Evolutionary conservation across 192 early-diverging fungal species (phyloP).

Genomic region (Podila minutissima): DNA sequence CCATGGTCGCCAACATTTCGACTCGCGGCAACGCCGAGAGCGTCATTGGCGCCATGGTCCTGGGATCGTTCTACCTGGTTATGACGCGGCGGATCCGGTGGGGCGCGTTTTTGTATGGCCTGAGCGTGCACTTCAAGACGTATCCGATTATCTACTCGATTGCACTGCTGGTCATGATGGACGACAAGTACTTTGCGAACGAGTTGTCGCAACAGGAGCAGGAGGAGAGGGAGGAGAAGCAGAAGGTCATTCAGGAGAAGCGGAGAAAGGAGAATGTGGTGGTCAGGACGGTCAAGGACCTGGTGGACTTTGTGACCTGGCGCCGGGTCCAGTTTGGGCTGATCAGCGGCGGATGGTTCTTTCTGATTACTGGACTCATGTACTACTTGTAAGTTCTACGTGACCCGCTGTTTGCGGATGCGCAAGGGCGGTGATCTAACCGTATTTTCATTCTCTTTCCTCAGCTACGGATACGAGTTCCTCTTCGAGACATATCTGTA

Average conservation of each 20-base stretch:
- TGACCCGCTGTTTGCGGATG: background rate
- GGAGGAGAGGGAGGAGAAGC: slow-evolving; percentile 24
- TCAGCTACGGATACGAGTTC: slow-evolving; percentile 85
- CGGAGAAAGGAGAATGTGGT: slow-evolving; percentile 9
- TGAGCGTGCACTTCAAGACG: slow-evolving; percentile 96
- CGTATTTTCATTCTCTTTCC: background rate
- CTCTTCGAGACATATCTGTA: slow-evolving; percentile 93
- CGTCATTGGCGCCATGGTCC: slow-evolving; percentile 79
- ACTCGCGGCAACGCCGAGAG: slow-evolving; percentile 95
- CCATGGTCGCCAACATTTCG: slow-evolving; percentile 96
- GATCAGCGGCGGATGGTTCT: slow-evolving; percentile 70
- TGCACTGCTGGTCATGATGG: slow-evolving; percentile 79
- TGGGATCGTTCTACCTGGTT: slow-evolving; percentile 80
- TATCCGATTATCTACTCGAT: slow-evolving; percentile 97
- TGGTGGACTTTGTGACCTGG: slow-evolving; percentile 57
- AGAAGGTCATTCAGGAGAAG: background rate
- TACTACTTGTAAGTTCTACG: slow-evolving; percentile 63
- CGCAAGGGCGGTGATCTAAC: too few species aligned
- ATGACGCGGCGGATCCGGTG: slow-evolving; percentile 61
- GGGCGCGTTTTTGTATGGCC: slow-evolving; percentile 80
- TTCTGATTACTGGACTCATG: slow-evolving; percentile 73
- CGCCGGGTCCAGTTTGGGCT: slow-evolving; percentile 70
- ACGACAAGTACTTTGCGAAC: slow-evolving; percentile 50
- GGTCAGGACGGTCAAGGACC: slow-evolving; percentile 15
- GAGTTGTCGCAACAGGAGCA: slow-evolving; percentile 2